Percentiles rank a stretch among this genome's conserved stretches.
phyloP scores from a whole-genome alignment of 176 grass and related monocot genomes.

The Leersia perrieri region DNA sequence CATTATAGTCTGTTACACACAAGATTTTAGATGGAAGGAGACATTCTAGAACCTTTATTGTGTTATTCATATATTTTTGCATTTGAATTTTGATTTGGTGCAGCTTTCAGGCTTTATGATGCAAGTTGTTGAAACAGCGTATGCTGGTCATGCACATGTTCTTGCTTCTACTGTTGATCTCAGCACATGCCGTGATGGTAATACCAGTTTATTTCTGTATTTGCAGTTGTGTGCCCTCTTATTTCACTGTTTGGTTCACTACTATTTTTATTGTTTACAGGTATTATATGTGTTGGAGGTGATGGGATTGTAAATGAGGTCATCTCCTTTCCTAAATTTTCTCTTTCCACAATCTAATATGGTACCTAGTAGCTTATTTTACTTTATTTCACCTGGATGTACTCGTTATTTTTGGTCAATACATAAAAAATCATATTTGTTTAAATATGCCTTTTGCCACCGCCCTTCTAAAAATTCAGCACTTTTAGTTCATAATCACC shows the following conservation, averaged over 20 bases:
- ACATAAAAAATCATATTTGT: constrained; percentile 9
- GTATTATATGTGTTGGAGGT: constrained; percentile 87
- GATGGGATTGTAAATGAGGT: constrained; percentile 94
- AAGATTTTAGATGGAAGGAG: background rate
- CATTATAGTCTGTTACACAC: constrained; percentile 5
- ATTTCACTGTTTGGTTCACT: constrained; percentile 6
- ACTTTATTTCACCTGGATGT: background rate
- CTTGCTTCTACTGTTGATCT: constrained; percentile 76
- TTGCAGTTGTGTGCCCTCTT: background rate
- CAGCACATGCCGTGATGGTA: constrained; percentile 74
- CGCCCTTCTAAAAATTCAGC: background rate
- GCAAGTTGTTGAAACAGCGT: constrained; percentile 80
- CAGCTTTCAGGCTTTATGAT: constrained; percentile 92
- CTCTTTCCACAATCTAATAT: background rate
- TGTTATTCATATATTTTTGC: constrained; percentile 39
- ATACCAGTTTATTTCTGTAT: constrained; percentile 11
- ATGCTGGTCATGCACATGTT: constrained; percentile 82
- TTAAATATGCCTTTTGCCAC: background rate
- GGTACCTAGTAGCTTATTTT: background rate
- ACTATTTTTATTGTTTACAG: constrained; percentile 32
- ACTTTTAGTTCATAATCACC: background rate
- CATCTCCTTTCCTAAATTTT: constrained; percentile 17
- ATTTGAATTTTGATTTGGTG: constrained; percentile 57
- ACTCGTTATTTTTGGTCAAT: background rate
- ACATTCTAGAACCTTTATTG: background rate